These are phyloP conservation scores for Picea mariana DNA, from an alignment of 83 land plant genomes.

Conservation along the genomic window DNA sequence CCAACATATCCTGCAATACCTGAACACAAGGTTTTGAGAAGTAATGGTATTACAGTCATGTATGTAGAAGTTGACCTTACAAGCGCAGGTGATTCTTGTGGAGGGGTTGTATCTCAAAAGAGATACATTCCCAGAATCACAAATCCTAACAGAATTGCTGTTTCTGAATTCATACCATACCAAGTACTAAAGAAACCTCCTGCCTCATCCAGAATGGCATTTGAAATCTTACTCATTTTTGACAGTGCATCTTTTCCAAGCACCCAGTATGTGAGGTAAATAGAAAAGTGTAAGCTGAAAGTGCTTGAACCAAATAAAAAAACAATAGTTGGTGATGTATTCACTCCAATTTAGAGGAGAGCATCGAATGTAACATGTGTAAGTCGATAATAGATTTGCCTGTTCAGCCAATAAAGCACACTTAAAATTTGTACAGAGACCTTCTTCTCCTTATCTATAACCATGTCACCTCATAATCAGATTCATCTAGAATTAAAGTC, in stretches of 20 bases:
- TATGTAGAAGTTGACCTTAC: too few species aligned
- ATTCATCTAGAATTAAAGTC: too few species aligned
- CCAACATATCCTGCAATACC: too few species aligned
- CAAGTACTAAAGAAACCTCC: conserved; percentile 97
- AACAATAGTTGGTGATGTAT: conserved; percentile 71
- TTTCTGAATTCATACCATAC: too few species aligned
- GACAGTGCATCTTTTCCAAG: conserved; percentile 98
- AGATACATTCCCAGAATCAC: too few species aligned
- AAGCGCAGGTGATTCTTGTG: too few species aligned
- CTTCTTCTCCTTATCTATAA: too few species aligned
- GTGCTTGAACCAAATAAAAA: conserved; percentile 75
- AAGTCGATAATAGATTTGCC: conserved; percentile 71
- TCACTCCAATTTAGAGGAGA: conserved; percentile 74
- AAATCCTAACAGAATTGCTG: too few species aligned
- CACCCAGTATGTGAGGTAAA: conserved; percentile 90
- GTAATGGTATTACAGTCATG: too few species aligned
- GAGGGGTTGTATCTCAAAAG: too few species aligned
- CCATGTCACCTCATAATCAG: too few species aligned
- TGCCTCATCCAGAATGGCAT: conserved; percentile 97
- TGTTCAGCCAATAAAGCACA: conserved; percentile 57
- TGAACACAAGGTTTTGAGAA: too few species aligned
- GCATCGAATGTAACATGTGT: conserved; percentile 53
- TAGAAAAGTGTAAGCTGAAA: conserved; percentile 70
- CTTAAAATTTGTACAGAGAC: conserved; percentile 63
- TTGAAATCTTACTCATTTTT: conserved; percentile 96